These are phyloP conservation scores for Jaapia argillacea DNA, from an alignment of 768 basidiomycete genomes.

Conservation along the genomic window DNA sequence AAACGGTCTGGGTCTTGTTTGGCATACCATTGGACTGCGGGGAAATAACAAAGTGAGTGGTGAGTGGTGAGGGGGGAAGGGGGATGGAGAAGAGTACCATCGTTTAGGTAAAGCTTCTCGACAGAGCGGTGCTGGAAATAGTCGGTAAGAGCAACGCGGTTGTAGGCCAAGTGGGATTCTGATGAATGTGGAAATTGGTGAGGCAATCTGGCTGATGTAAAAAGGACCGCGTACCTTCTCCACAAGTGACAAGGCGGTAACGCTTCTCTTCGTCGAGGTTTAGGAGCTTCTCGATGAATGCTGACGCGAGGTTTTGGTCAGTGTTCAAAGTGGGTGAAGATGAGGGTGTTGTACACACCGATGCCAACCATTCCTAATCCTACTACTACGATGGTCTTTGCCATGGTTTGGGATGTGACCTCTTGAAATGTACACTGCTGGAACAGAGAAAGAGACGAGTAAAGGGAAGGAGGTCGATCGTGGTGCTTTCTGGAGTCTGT, in stretches of 20 bases:
- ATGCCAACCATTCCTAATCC: slow-evolving; percentile 58
- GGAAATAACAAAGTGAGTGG: background rate
- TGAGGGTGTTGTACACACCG: slow-evolving; percentile 23
- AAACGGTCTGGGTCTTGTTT: slow-evolving; percentile 49
- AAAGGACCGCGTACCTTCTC: slow-evolving; percentile 35
- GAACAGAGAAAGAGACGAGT: too few relatives aligned
- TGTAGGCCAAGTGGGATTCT: slow-evolving; percentile 42
- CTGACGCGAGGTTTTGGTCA: slow-evolving; percentile 16
- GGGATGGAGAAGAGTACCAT: slow-evolving; percentile 16
- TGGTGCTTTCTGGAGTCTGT: too few relatives aligned
- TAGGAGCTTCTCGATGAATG: slow-evolving; percentile 63
- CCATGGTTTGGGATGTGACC: background rate
- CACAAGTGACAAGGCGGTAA: slow-evolving; percentile 49
- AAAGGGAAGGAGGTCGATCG: too few relatives aligned
- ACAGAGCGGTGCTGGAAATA: slow-evolving; percentile 54
- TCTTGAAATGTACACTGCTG: too few relatives aligned
- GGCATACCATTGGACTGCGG: slow-evolving; percentile 43
- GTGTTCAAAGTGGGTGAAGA: background rate
- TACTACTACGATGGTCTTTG: slow-evolving; percentile 28
- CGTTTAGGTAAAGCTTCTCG: slow-evolving; percentile 51
- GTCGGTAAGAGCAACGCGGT: slow-evolving; percentile 46
- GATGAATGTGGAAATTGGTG: slow-evolving; percentile 2
- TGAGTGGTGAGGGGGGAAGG: background rate
- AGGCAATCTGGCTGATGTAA: slow-evolving; percentile 13
- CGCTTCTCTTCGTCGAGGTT: slow-evolving; percentile 36